Evolutionary conservation across 257 asterid genomes (phyloP).

Genomic region (Plantago elongata): DNA sequence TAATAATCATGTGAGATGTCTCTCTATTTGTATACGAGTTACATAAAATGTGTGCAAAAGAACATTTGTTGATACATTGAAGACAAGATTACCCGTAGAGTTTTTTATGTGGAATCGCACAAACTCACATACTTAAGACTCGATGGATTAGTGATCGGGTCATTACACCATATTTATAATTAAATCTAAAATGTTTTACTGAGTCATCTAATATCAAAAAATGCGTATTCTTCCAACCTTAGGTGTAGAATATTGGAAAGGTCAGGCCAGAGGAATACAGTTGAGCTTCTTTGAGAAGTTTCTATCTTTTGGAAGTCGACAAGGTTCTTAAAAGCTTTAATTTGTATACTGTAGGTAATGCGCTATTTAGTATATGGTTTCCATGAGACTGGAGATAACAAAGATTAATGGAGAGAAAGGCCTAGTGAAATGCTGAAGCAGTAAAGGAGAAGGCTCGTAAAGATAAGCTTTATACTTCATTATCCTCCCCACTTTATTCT

Average conservation of each 20-base stretch:
- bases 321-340: too few relatives aligned
- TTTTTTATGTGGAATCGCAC: too few relatives aligned
- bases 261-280: neutral
- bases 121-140: too few relatives aligned
- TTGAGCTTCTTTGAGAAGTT: neutral
- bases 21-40: too few relatives aligned
- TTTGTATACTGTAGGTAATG: too few relatives aligned
- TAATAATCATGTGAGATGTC: too few relatives aligned
- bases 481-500: slow-evolving; percentile 43
- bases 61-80: too few relatives aligned
- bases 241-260: neutral
- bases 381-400: slow-evolving; percentile 2
- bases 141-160: too few relatives aligned
- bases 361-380: neutral
- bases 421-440: slow-evolving; percentile 15
- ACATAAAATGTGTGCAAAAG: too few relatives aligned
- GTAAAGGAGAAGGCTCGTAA: slow-evolving; percentile 32
- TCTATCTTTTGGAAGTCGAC: neutral
- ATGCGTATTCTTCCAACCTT: neutral
- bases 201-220: neutral
- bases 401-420: neutral
- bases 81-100: too few relatives aligned
- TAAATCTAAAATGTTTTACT: too few relatives aligned
- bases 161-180: too few relatives aligned
- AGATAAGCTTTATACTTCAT: slow-evolving; percentile 46